Evolutionary conservation across 148 eudicot genomes (phyloP), one percentile per base, ranked within the genome.

Genomic region (Vaccinium darrowii): DNA sequence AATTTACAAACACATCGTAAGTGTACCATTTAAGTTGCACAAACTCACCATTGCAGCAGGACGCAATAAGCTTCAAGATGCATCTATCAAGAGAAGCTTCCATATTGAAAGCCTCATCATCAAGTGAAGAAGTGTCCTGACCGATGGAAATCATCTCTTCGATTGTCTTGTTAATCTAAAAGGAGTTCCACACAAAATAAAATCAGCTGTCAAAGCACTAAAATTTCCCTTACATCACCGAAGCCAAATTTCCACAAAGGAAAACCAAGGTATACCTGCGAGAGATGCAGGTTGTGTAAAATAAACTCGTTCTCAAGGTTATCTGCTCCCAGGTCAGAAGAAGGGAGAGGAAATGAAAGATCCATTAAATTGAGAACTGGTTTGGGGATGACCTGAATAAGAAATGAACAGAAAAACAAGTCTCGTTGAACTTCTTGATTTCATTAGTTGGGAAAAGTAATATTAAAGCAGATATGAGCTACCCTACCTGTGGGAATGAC

Each of bases 321-420:
- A 52, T 91, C 98, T 23, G 98, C 93, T 88, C 97, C 99, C 50
- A 97, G 92, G 88, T 97, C 99, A 88, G 99, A 97, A 69, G 94
- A 88, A 69, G 98, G 92, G 85, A 97, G 95, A 83, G 99, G 99
- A 83, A 91, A 83, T 71, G 98, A 95, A 80, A 95, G 89, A 87
- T 97, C 94, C n/a, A 93, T 87, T 83, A 97, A 91, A 33, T 94
- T 91, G 81, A 97, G 96, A 83, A 97, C 88, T 80, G 98, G 98
- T 86, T 94, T 97, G 76, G 98, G 92, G 83, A 90, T 87, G 84
- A 93, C 95, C 99, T 97, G 92, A 71, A 91, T 72, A 76, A 71
- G 76, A 82, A 82, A 63, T 14, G 21, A 57, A 74, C 11, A 76
- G 10, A 54, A 80, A 16, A n/a, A 21, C 15, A 18, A 33, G 30